These are phyloP conservation scores for Flaveria trinervia DNA, from an alignment of 129 eudicot genomes.

Conservation along the genomic window DNA sequence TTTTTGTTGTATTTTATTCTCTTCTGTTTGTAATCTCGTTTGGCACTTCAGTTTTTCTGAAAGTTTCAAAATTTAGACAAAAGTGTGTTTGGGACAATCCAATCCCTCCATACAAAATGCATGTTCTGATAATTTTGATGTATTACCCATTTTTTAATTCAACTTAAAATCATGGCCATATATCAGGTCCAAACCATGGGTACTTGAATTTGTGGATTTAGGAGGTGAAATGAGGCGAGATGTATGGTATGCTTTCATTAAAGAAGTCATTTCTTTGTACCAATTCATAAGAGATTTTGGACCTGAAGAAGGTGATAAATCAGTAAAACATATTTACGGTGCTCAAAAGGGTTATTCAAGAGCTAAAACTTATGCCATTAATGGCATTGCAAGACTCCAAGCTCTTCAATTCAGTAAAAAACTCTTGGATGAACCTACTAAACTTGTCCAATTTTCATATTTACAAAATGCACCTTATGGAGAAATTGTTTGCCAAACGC, in stretches of 20 bases:
- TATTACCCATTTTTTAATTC: not conserved
- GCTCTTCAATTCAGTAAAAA: constrained; percentile 72
- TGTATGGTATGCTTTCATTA: constrained; percentile 79
- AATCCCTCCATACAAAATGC: not conserved
- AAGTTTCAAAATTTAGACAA: not conserved
- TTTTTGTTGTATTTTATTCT: not conserved
- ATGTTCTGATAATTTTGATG: not conserved
- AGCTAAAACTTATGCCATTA: constrained; percentile 58
- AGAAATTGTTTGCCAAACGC: constrained; percentile 80
- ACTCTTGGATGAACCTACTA: constrained; percentile 78
- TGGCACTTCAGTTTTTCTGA: not conserved
- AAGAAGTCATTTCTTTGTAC: constrained; percentile 75
- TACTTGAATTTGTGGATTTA: constrained; percentile 82
- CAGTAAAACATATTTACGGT: constrained; percentile 62
- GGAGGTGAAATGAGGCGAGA: constrained; percentile 98
- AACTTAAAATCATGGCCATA: constrained; percentile 13
- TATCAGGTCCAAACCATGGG: constrained; percentile 50
- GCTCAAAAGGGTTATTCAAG: constrained; percentile 74
- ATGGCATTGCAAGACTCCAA: constrained; percentile 82
- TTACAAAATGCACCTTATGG: constrained; percentile 82
- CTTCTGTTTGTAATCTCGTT: not conserved
- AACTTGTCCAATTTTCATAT: constrained; percentile 76
- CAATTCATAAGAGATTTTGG: constrained; percentile 80
- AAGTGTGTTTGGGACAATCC: not conserved
- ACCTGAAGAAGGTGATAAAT: constrained; percentile 66